Base-by-base conservation (phyloP, 2,329 filamentous ascomycete genomes). In the Geosmithia flava region DNA sequence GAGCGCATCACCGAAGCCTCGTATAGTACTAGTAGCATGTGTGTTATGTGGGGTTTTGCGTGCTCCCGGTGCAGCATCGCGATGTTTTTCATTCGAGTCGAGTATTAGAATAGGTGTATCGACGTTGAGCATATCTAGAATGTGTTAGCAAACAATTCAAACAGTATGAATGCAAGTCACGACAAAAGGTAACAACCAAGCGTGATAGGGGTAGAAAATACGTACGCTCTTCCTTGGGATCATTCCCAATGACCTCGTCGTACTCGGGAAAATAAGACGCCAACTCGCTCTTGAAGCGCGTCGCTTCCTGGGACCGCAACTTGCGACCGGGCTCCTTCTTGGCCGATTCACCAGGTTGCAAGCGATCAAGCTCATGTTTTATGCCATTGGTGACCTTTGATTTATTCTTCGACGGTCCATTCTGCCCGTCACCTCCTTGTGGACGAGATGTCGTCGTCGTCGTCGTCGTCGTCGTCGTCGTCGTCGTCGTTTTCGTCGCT, bases 211-310 rank as follows among this genome's bases (percentile, higher is more conserved):
- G 13, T 37, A 37, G 33, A 46, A 48, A 53, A 39, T 40, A 71
- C 78, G 62, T 75, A 90, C 89, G 83, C 56, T 83, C 73, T 65
- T 90, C 83, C 57, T 84, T 84, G 40, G 82, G 79, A 53, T 87
- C 83, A 60, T 94, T 87, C 52, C 87, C 89, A 67, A 97, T 88
- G 55, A 96, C 79, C 62, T 95, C 87, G 65, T 96, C 90, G 65
- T 95, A 97, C 59, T 94, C 90, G 47, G 86, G 82, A 60, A 97
- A 96, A 67, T 95, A 97, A 45, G 81, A 78, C 39, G 89, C 83
- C 52, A 97, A 74, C 60, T 96, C 90, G 66, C 89, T 96, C 73
- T 94, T 95, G 67, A 89, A 83, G 56, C 87, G 77, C 47, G 83
- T 83, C 11, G 84, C 85, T 58, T 95, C 88, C 58, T 94, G 86